Percentiles rank a stretch among this genome's conserved stretches.
Conservation (phyloP, 176 grass and related monocot genomes). For the Triticum turgidum region DNA sequence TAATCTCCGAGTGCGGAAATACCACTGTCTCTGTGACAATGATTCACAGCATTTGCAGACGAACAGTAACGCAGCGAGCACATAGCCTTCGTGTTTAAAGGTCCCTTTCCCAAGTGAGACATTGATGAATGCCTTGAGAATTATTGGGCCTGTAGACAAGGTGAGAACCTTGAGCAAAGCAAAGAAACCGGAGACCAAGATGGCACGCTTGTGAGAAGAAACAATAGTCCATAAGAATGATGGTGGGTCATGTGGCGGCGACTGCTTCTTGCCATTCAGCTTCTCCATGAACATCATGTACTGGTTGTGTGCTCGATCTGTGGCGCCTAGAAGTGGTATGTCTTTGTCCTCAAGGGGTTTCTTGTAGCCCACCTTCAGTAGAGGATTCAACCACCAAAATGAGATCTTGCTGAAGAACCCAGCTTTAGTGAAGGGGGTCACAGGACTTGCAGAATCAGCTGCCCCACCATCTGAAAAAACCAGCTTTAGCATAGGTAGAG, state of each 20-base stretch:
- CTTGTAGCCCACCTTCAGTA: conserved; percentile 75
- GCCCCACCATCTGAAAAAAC: background rate
- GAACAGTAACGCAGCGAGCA: conserved; percentile 57
- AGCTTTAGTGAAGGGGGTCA: conserved; percentile 58
- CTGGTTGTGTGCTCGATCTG: conserved; percentile 55
- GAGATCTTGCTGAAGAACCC: conserved; percentile 61
- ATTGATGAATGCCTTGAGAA: conserved; percentile 63
- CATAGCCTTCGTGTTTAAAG: conserved; percentile 68
- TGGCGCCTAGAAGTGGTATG: conserved; percentile 54
- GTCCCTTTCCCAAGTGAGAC: conserved; percentile 54
- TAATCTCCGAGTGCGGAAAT: conserved; percentile 69
- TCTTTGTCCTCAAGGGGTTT: conserved; percentile 83
- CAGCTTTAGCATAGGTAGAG: too few relatives aligned
- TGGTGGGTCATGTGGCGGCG: conserved; percentile 13
- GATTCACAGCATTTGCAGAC: conserved; percentile 75
- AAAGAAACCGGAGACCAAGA: conserved; percentile 62
- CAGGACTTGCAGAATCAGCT: conserved; percentile 26
- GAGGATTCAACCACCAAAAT: conserved; percentile 86
- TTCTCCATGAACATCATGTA: conserved; percentile 58
- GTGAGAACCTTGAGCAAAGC: conserved; percentile 75
- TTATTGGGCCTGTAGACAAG: conserved; percentile 50
- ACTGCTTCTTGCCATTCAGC: conserved; percentile 40
- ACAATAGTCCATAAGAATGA: conserved; percentile 70
- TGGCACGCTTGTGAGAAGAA: conserved; percentile 60
- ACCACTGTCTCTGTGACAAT: conserved; percentile 86